Evolutionary conservation across 1,284 basidiomycete genomes (phyloP), one percentile per base, ranked within the genome.

Genomic region (Chalciporus sp.): DNA sequence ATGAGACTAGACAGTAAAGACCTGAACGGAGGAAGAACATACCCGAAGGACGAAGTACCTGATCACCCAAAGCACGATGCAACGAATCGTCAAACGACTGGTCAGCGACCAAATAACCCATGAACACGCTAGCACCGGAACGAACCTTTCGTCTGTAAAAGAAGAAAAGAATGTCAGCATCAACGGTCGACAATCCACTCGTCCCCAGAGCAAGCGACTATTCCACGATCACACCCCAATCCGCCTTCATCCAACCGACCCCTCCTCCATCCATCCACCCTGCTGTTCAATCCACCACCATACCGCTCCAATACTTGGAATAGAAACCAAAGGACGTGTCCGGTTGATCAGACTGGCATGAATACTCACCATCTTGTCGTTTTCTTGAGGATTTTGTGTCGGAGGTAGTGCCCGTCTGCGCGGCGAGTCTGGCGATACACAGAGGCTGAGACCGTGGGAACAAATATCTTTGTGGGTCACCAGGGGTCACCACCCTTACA

Each of bases 41-140:
- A 93, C 90, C 86, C 87, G 71, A 94, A 94, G 71, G 92, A 94
- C 74, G 91, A 92, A 72, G 91, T 94, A 86, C 91, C 90, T 93
- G 72, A 42, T 63, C 55, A 59, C 31, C 56, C 49, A 49, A 35
- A 31, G 33, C 16, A 7, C 27, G 19, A 14, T n/a, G 27, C 1
- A 14, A 16, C 7, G 17, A 39, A 35, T 12, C 31, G 20, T 23
- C 17, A 26, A 17, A 46, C 23, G 16, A 17, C 39, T 27, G 9
- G 37, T 68, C 37, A 62, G 58, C 48, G 39, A 10, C 39, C 49
- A n/a, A 28, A 40, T 6, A 23, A 23, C 3, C 23, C 23, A 23
- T 23, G 8, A 29, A 23, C n/a, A 23, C 11, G 23, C 23, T 33
- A 28, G 26, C 26, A 42, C 12, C 49, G 33, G 19, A 65, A 79